Evolutionary conservation across 2,329 filamentous ascomycete genomes (phyloP), one percentile per base, ranked within the genome.

Genomic region (Penicillium sclerotiorum): DNA sequence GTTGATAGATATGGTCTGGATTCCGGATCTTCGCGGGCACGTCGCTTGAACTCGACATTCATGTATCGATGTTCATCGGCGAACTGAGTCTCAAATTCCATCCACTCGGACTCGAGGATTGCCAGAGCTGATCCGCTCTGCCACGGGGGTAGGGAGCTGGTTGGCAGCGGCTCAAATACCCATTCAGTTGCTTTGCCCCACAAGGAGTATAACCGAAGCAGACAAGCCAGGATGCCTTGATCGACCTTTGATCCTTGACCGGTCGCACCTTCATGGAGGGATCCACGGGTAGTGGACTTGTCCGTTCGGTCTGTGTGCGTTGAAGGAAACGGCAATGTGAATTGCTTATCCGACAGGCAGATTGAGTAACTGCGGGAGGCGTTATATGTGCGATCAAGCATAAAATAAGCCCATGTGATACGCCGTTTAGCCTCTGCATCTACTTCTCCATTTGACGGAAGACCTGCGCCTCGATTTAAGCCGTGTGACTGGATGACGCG

Each of bases 71-170:
- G 62, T 1, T 52, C 45, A 30, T 65, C 59, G 23, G 59, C 59
- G n/a, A 64, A 64, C 28, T 60, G 59, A 2, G 57, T 64, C 28
- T 64, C 59, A 18, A 64, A 64, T 13, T 63, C 52, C 51, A 64
- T 47, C 61, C 61, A 63, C 33, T 63, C 60, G 2, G 61, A 63
- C 21, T 64, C 61, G 1, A 64, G 49, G 7, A 54, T 49, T 6
- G 60, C 56, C 12, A 61, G 45, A 9, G 61, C 49, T 3, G 61
- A 63, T 22, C 61, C 60, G 5, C 57, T 53, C 32, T 60, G 59
- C 61, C 60, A 64, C 2, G 60, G 61, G 5, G 60, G 55, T 8
- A 55, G 27, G 1, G 50, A 27, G 27, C 45, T 50, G 15, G 53
- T 52, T 1, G 50, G 33, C 4, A 54, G 39, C 1, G 61, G 51